These are phyloP conservation scores for Colletotrichum tamarilloi DNA, from an alignment of 2,329 filamentous ascomycete species.

Conservation along the genomic window DNA sequence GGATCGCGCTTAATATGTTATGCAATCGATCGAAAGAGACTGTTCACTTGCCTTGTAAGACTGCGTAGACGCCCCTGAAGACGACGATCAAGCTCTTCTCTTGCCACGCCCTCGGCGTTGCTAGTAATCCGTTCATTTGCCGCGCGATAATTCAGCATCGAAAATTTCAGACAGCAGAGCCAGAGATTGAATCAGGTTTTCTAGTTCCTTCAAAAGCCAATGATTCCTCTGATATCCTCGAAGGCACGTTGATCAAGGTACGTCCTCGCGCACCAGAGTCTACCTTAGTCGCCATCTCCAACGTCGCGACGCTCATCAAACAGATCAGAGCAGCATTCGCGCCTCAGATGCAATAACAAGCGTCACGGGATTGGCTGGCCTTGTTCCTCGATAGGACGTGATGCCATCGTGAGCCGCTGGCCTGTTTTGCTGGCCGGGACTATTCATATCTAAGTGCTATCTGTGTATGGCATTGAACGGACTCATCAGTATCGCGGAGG, in stretches of 20 bases:
- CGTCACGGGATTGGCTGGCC: not conserved
- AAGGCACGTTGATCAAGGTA: not conserved
- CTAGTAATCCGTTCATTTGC: not conserved
- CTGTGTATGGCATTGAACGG: not conserved
- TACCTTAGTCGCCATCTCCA: not conserved
- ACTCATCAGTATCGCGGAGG: not conserved
- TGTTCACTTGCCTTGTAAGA: not conserved
- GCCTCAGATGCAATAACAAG: not conserved
- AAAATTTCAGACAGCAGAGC: not conserved
- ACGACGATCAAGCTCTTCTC: not conserved
- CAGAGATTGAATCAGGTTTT: not conserved
- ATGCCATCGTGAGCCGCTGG: not conserved
- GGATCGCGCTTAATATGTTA: conserved; percentile 2
- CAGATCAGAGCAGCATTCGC: not conserved
- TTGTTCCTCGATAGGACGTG: not conserved
- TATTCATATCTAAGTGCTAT: not conserved
- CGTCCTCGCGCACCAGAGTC: not conserved
- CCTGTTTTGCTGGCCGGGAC: not conserved
- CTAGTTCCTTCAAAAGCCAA: not conserved
- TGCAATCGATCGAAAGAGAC: not conserved
- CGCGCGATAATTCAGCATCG: not conserved
- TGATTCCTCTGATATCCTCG: not conserved
- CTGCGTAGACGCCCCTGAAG: not conserved
- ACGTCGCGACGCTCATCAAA: not conserved
- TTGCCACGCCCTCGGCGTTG: not conserved